Percentiles rank a stretch among this genome's conserved stretches.
phyloP scores from a whole-genome alignment of 352 stramenopile genomes.

The Elongisporangium undulatum region DNA sequence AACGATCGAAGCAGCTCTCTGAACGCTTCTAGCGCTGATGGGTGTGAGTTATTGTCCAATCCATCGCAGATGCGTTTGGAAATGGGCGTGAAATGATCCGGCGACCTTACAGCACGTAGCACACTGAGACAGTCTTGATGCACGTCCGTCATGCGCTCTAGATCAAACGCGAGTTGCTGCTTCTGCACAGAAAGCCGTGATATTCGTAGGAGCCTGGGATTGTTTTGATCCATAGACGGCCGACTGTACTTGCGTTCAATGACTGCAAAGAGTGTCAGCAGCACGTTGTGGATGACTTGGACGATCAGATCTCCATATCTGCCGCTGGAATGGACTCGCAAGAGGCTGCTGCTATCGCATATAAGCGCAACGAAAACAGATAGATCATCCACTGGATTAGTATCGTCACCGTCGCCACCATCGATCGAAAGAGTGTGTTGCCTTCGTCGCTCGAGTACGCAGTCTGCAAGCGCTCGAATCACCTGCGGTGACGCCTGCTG shows the following conservation, averaged over 20 bases:
- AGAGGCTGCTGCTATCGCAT: constrained; percentile 2
- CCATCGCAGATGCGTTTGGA: background rate
- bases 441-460: background rate
- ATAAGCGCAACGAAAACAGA: background rate
- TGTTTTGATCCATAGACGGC: background rate
- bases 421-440: background rate
- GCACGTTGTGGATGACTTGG: background rate
- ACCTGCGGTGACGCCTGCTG: constrained; percentile 45
- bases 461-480: constrained; percentile 15
- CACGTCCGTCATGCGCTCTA: background rate
- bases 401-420: no score
- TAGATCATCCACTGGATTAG: constrained; percentile 7
- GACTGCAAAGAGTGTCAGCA: constrained; percentile 15
- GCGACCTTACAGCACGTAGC: background rate
- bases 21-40: constrained; percentile 4
- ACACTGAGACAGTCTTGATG: background rate
- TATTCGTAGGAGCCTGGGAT: background rate
- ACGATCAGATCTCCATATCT: constrained; percentile 8
- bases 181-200: background rate
- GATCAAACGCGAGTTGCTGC: background rate
- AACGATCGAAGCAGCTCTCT: constrained; percentile 17
- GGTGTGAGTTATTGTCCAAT: background rate
- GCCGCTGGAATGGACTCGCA: constrained; percentile 8
- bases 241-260: background rate
- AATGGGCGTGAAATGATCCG: background rate